These are phyloP conservation scores for Epithemia pelagica DNA, from an alignment of 108 stramenopile genomes.

Conservation along the genomic window DNA sequence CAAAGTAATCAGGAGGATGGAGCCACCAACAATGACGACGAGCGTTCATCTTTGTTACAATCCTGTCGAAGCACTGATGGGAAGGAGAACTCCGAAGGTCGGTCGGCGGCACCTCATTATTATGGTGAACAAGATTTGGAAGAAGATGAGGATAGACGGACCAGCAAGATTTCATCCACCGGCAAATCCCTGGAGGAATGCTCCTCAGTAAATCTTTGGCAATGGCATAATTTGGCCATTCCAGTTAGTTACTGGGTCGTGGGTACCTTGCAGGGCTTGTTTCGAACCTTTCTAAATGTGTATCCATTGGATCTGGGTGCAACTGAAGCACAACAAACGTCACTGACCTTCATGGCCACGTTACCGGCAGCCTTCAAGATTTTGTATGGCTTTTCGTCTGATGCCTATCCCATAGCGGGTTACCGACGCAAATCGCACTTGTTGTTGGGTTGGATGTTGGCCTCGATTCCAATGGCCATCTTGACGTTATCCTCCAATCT, in stretches of 20 bases:
- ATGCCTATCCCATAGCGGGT: slow-evolving; percentile 39
- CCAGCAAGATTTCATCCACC: too few relatives aligned
- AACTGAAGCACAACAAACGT: slow-evolving; percentile 57
- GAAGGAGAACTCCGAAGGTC: too few relatives aligned
- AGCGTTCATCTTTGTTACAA: too few relatives aligned
- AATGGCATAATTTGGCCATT: background rate
- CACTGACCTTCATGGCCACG: slow-evolving; percentile 17
- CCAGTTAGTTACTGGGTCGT: background rate
- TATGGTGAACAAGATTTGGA: too few relatives aligned
- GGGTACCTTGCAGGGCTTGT: slow-evolving; percentile 1
- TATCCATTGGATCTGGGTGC: slow-evolving; percentile 66
- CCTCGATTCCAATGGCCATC: slow-evolving; percentile 44
- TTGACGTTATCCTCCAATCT: too few relatives aligned
- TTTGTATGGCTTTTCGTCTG: slow-evolving; percentile 36
- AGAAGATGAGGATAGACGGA: too few relatives aligned
- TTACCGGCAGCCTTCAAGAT: slow-evolving; percentile 25
- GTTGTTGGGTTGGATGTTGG: slow-evolving; percentile 28
- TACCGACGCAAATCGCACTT: slow-evolving; percentile 46
- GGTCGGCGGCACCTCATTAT: too few relatives aligned
- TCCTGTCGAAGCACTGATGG: too few relatives aligned
- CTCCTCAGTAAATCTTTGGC: too few relatives aligned
- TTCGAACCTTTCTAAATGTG: slow-evolving; percentile 35
- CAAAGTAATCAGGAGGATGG: too few relatives aligned
- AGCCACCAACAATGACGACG: too few relatives aligned
- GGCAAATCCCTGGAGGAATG: too few relatives aligned